Base-by-base conservation (phyloP, 106 monocot genomes). In the Phalaenopsis equestris region DNA sequence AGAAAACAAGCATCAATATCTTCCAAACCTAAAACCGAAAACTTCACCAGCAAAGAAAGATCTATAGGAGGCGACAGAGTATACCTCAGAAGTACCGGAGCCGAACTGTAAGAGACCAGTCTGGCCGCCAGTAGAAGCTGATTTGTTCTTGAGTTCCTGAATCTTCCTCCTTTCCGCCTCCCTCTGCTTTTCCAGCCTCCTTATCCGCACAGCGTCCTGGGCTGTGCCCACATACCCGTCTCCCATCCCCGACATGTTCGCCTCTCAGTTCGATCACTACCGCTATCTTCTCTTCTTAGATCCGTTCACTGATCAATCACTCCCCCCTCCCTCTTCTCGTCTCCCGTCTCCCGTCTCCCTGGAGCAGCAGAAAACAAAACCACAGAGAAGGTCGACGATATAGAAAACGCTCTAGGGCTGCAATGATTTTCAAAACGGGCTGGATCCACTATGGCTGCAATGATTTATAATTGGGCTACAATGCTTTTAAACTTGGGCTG, bases 71-170 rank as follows among this genome's bases (percentile, higher is more conserved):
- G n/a, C 6, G 14, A 75, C 48, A 0, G 68, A 37, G 8, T 1
- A 6, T 45, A 95, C 98, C 98, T 99, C 99, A 49, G 99, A 95
- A 76, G 95, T 99, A 76, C 99, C 86, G 84, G 99, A 99, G 43
- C 99, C 99, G 84, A 99, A 99, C 90, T 99, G 99, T 67, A 99
- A 91, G 80, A 99, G 95, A 41, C 99, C 95, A 41, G 93, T 81
- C 86, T 99, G 92, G 74, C 87, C 88, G 38, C 85, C 86, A 58
- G 82, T 75, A 73, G 88, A 81, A 80, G 96, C 87, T 57, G 98
- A 89, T 85, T 99, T 99, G 88, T 76, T 93, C 87, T 99, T 99
- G 18, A 93, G 91, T 78, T 93, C 98, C 76, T 99, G 88, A 52
- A 99, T 93, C 94, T 95, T 99, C 56, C 88, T 83, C 45, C 93